These are phyloP conservation scores for Emergomyces orientalis DNA, from an alignment of 2,329 filamentous ascomycete species.

Conservation along the genomic window DNA sequence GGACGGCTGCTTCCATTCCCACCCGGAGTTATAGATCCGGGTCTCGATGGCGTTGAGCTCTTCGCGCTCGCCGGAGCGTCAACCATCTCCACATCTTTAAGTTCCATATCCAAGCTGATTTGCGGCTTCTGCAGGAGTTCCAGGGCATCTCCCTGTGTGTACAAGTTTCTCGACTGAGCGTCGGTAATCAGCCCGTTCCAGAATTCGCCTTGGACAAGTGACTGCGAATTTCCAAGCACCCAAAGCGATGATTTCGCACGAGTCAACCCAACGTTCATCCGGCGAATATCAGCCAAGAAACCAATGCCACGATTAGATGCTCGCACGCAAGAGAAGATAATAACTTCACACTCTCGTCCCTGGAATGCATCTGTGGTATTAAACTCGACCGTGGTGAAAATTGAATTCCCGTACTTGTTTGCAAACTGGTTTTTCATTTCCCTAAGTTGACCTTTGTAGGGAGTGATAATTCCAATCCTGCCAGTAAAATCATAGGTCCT, in stretches of 20 bases:
- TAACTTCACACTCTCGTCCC: constrained; percentile 91
- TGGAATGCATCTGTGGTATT: constrained; percentile 99
- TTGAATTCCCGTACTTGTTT: constrained; percentile 60
- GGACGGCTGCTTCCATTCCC: constrained; percentile 24
- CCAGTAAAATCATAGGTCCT: constrained; percentile 58
- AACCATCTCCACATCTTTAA: constrained; percentile 36
- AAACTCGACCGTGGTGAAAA: constrained; percentile 80
- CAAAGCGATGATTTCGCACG: constrained; percentile 93
- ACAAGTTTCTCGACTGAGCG: constrained; percentile 62
- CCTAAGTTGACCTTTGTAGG: constrained; percentile 86
- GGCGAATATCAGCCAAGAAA: constrained; percentile 95
- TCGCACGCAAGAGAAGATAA: constrained; percentile 97
- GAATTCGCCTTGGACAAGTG: constrained; percentile 77
- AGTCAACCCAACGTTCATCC: constrained; percentile 98
- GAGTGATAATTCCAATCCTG: constrained; percentile 94
- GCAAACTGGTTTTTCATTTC: constrained; percentile 70
- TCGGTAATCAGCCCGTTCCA: constrained; percentile 83
- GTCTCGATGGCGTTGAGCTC: constrained; percentile 15
- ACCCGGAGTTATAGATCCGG: constrained; percentile 16
- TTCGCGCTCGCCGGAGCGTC: constrained; percentile 23
- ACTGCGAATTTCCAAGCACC: constrained; percentile 87
- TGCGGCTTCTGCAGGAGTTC: constrained; percentile 47
- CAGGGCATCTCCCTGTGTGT: constrained; percentile 59
- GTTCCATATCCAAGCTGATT: constrained; percentile 33
- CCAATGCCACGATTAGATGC: constrained; percentile 88